Base-by-base conservation (phyloP, 306 rosid genomes). In the Ammopiptanthus mongolicus region DNA sequence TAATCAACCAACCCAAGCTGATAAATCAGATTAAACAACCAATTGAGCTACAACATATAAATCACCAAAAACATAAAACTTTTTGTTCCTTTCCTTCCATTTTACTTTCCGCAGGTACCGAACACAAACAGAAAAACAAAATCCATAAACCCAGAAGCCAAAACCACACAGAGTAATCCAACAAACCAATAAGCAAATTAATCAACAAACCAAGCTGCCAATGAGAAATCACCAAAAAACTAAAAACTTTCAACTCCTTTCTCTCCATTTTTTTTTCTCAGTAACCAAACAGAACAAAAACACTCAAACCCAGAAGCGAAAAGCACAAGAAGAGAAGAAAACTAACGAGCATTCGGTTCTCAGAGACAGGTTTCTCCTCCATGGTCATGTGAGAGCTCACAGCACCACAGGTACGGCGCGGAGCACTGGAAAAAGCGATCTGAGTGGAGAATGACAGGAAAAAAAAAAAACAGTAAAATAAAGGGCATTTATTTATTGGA, bases 271-370 rank as follows among this genome's bases (percentile, higher is more conserved):
- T 1, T 15, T 29, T 3, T 8, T 14, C 52, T 2, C 55, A 61
- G 48, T 1, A 50, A 31, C 46, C 61, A 64, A 50, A 25, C 17
- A 71, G 39, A 73, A 33, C 31, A 29, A 12, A 69, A 65, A 42
- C 46, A 59, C 75, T 71, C 12, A 23, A 21, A 63, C 69, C 15
- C 1, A 62, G 23, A 53, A 61, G 25, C 5, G 46, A 12, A 63
- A 69, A 69, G 0, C 0, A 25, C 10, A 37, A 51, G 50, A 70
- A 69, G 39, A 41, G 44, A 22, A n/a, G 8, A 29, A 77, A 71
- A 85, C 94, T 72, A 52, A 95, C 98, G n/a, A 91, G 98, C 98
- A 95, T 91, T 86, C 84, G 82, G 53, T 88, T 82, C 51, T 78
- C 88, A 13, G 96, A 82, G 58, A 83, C 57, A 5, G 87, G 83